Evolutionary conservation across 192 early-diverging fungal genomes (phyloP).

Genomic region (Backusella macrospora): DNA sequence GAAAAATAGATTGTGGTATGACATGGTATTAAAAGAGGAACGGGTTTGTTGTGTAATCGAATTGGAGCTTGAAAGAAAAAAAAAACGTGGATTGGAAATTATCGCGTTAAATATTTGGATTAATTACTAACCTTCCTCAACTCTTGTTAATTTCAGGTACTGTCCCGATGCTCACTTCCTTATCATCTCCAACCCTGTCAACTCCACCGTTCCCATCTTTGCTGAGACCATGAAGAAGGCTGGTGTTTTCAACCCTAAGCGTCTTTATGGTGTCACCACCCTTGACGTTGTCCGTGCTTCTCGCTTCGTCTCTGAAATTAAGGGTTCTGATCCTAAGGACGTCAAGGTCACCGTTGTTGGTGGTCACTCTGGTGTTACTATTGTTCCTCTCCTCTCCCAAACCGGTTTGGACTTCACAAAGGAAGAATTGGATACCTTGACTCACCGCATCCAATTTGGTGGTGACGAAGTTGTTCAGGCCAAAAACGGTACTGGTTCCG

Average conservation of each 20-base stretch:
- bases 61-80: too few relatives aligned
- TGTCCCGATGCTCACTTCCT: constrained; percentile 31
- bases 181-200: constrained; percentile 95
- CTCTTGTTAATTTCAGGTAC: background rate
- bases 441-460: constrained; percentile 97
- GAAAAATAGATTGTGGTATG: background rate
- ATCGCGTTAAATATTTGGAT: too few relatives aligned
- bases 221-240: constrained; percentile 85
- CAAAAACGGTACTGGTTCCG: constrained; percentile 93
- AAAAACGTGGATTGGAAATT: too few relatives aligned
- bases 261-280: constrained; percentile 95
- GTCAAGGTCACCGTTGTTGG: constrained; percentile 88
- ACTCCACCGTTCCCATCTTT: constrained; percentile 95
- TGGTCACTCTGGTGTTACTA: constrained; percentile 97
- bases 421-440: constrained; percentile 86
- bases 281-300: constrained; percentile 97
- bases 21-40: too few relatives aligned
- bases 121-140: background rate
- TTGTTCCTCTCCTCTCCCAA: constrained; percentile 94
- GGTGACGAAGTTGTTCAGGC: constrained; percentile 99
- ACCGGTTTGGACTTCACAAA: constrained; percentile 67
- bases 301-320: constrained; percentile 88
- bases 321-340: constrained; percentile 65
- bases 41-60: too few relatives aligned
- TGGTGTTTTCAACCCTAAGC: constrained; percentile 83